phyloP scores from a whole-genome alignment of 179 eudicot species.

The Corrigiola litoralis region DNA sequence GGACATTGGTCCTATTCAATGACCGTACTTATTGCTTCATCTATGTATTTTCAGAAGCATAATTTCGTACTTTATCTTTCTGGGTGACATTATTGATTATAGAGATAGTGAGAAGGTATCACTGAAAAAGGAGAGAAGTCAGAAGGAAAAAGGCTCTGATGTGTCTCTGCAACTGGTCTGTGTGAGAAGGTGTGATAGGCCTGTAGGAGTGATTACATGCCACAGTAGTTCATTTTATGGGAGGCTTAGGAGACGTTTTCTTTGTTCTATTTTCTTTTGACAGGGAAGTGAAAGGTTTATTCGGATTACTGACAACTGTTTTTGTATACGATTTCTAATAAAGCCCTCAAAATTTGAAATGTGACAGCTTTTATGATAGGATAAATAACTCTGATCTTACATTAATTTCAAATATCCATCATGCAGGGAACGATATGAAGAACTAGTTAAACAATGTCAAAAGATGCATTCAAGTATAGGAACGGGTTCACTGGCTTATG shows the following conservation, averaged over 20 bases:
- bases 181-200: too few species aligned
- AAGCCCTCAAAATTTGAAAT: not conserved
- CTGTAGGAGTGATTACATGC: too few species aligned
- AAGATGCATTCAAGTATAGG: slow-evolving; percentile 97
- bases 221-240: too few species aligned
- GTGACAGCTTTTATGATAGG: not conserved
- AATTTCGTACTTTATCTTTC: too few species aligned
- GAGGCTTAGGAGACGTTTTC: not conserved
- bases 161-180: too few species aligned
- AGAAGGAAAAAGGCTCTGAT: too few species aligned
- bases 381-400: slow-evolving; percentile 1
- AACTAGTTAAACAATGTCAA: slow-evolving; percentile 83
- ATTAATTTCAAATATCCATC: not conserved
- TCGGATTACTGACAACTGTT: not conserved
- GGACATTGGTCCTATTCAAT: too few species aligned
- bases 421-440: slow-evolving; percentile 83
- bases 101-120: too few species aligned
- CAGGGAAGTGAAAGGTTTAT: not conserved
- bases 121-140: too few species aligned
- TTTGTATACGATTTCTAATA: not conserved
- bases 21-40: too few species aligned
- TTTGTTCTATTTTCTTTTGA: not conserved
- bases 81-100: too few species aligned
- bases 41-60: too few species aligned
- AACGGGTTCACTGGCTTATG: slow-evolving; percentile 91